Evolutionary conservation across 805 yeast species (phyloP).

Genomic region (Starmerella scarabaei): DNA sequence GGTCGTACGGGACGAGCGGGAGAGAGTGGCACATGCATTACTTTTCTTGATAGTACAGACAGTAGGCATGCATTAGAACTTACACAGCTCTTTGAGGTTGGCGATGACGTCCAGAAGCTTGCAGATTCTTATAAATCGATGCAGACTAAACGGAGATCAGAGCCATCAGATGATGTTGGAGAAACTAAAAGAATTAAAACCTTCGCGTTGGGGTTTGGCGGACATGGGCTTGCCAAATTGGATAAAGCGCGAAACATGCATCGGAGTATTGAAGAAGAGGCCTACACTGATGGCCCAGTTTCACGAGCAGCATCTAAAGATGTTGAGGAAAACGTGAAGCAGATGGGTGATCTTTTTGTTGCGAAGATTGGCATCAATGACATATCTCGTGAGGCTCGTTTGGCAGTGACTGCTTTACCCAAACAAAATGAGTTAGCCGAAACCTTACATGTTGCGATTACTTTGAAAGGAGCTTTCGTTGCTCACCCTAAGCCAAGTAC

Average conservation of each 20-base stretch:
- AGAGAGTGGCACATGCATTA: slow-evolving; percentile 55
- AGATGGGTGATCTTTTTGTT: slow-evolving; percentile 30
- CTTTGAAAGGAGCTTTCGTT: slow-evolving; percentile 68
- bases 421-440: slow-evolving; percentile 11
- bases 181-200: too few relatives aligned
- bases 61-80: slow-evolving; percentile 55
- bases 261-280: slow-evolving; percentile 39
- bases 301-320: not conserved
- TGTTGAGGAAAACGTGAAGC: not conserved
- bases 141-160: too few relatives aligned
- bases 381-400: slow-evolving; percentile 42
- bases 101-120: slow-evolving; percentile 39
- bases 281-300: not conserved
- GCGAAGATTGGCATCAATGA: slow-evolving; percentile 72
- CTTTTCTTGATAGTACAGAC: slow-evolving; percentile 53
- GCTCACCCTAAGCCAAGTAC: slow-evolving; percentile 35
- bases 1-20: slow-evolving; percentile 96
- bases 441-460: slow-evolving; percentile 45
- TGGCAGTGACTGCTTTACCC: slow-evolving; percentile 18
- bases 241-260: slow-evolving; percentile 40
- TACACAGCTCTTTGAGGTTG: slow-evolving; percentile 50
- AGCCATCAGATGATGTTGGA: too few relatives aligned
- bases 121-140: slow-evolving; percentile 40
- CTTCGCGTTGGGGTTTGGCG: slow-evolving; percentile 76
- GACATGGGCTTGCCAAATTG: slow-evolving; percentile 73